These are phyloP conservation scores for Alternaria incomplexa DNA, from an alignment of 2,329 filamentous ascomycete species.

Conservation along the genomic window DNA sequence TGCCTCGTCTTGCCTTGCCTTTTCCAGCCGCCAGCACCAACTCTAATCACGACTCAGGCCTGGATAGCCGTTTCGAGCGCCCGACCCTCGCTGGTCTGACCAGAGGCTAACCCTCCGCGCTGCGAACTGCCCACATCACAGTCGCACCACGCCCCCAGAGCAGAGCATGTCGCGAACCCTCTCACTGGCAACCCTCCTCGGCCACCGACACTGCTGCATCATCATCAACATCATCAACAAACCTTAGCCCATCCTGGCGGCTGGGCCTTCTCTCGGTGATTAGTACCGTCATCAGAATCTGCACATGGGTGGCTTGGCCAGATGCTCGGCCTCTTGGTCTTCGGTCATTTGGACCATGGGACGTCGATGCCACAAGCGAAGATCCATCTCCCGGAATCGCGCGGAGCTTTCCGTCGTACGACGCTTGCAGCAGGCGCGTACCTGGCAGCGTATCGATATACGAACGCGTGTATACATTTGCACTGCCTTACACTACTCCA, in stretches of 20 bases:
- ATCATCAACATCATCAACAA: background rate
- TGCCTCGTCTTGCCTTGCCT: background rate
- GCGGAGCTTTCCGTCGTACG: background rate
- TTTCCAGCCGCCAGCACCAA: background rate
- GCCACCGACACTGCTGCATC: background rate
- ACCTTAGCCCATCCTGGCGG: background rate
- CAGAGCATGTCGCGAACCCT: background rate
- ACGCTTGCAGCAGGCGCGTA: background rate
- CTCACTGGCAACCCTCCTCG: background rate
- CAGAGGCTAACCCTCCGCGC: background rate
- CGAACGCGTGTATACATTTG: background rate
- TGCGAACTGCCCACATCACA: background rate
- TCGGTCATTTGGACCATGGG: background rate
- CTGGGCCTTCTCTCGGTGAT: background rate
- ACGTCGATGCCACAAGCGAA: background rate
- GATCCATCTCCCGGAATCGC: background rate
- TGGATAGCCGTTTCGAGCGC: slow-evolving; percentile 1
- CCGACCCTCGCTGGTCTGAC: background rate
- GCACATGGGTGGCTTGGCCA: background rate
- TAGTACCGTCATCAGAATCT: background rate
- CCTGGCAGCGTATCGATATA: background rate
- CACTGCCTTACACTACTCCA: background rate
- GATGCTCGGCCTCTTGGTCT: slow-evolving; percentile 1
- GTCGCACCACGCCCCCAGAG: background rate
- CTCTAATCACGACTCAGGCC: background rate